These are phyloP conservation scores for Imleria badia DNA, from an alignment of 768 basidiomycete genomes.

Conservation along the genomic window DNA sequence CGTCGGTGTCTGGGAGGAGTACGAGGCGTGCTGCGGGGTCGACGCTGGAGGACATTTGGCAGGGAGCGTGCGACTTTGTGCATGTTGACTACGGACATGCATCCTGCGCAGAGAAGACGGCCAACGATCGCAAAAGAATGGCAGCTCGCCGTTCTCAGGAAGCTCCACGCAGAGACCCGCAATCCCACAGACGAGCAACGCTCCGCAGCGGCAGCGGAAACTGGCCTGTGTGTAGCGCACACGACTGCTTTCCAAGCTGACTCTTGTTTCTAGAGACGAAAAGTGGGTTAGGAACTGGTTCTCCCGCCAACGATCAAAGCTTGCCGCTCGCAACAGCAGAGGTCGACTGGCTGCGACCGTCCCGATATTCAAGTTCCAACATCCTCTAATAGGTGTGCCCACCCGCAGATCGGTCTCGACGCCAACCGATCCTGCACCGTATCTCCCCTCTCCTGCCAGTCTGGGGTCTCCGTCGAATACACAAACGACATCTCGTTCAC, in stretches of 20 bases:
- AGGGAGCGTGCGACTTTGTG: constrained; percentile 20
- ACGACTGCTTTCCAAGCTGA: constrained; percentile 7
- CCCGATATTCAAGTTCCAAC: constrained; percentile 17
- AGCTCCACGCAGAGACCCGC: constrained; percentile 19
- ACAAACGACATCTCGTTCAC: not conserved
- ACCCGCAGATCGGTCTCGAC: constrained; percentile 6
- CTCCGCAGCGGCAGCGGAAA: constrained; percentile 22
- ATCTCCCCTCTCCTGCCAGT: not conserved
- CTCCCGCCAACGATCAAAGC: constrained; percentile 25
- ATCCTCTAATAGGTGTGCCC: not conserved
- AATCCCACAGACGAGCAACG: constrained; percentile 26
- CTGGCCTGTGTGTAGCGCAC: constrained; percentile 31
- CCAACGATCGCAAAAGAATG: constrained; percentile 25
- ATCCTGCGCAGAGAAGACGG: constrained; percentile 2
- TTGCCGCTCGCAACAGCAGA: constrained; percentile 12
- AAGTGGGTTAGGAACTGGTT: constrained; percentile 34
- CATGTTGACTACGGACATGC: not conserved
- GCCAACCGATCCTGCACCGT: not conserved
- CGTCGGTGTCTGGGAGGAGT: constrained; percentile 58
- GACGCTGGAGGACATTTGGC: constrained; percentile 11
- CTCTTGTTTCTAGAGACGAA: constrained; percentile 21
- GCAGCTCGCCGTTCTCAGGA: constrained; percentile 31
- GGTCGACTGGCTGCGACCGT: not conserved
- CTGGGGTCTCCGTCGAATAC: not conserved
- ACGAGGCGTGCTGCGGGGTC: constrained; percentile 50